Conservation (phyloP, 176 grass and related monocot species). For the Cenchrus fungigraminus region DNA sequence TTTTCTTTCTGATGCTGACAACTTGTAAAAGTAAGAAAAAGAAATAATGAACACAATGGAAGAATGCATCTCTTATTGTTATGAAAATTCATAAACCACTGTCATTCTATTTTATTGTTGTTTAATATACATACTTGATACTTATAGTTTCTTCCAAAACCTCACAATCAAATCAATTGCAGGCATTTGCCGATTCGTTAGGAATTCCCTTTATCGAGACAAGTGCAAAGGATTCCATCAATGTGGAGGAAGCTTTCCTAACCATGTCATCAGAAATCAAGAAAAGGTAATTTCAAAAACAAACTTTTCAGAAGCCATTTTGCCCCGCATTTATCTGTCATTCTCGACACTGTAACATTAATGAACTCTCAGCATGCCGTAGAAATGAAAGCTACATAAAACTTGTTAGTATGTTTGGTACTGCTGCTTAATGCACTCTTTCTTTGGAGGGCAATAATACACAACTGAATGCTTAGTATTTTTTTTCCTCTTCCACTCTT, state of each 20-base stretch:
- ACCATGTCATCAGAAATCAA: conserved; percentile 96
- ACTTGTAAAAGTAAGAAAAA: neutral
- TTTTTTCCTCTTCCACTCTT: conserved; percentile 5
- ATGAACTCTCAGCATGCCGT: neutral
- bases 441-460: neutral
- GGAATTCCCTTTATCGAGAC: conserved; percentile 94
- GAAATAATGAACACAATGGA: neutral
- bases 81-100: neutral
- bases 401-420: neutral
- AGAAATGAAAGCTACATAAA: neutral
- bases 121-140: conserved; percentile 2
- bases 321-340: neutral
- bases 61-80: neutral
- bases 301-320: neutral
- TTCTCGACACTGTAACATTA: neutral
- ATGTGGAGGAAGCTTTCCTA: conserved; percentile 95
- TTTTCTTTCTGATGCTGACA: neutral
- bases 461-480: neutral
- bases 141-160: neutral
- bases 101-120: neutral
- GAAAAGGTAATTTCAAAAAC: conserved; percentile 58
- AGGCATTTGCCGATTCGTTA: conserved; percentile 90
- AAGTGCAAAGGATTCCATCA: conserved; percentile 93
- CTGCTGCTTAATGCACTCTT: neutral
- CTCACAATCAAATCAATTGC: conserved; percentile 33